Base-by-base conservation (phyloP, 768 basidiomycete genomes). In the Sarcodon sp. region DNA sequence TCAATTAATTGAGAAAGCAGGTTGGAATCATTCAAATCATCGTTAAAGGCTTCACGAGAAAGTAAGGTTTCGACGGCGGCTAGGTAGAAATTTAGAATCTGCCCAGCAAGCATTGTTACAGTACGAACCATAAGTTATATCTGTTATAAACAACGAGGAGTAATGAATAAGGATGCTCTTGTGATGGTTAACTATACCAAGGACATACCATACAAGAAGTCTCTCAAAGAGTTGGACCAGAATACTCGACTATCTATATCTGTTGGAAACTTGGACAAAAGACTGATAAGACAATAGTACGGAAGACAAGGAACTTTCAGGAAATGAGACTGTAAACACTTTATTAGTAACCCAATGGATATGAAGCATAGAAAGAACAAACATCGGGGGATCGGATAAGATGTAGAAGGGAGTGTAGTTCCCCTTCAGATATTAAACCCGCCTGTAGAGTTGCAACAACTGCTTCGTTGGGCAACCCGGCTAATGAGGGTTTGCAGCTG, bases 281-380 rank as follows among this genome's bases (percentile, higher is more conserved):
- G 71, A 51, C 82, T 83, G 51, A 80, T 71, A 41, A 91, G 70
- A n/a, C 74, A 77, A 59, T 88, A 77, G 68, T 85, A 89, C 0
- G 88, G 88, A 39, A 91, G 70, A 2, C 76, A 80, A 3, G 87
- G 81, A 27, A 84, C 84, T 66, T 91, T 91, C 55, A 91, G 68
- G 69, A 90, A 91, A 59, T 87, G 88, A 13, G 85, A 81, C 85
- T 89, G 54, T 1, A 46, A 50, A 43, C 44, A 12, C 34, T 21
- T 8, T 13, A 32, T 61, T n/a, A 67, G 27, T 7, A 33, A 5
- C 5, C 9, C 35, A 35, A 1, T 12, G 6, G 1, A 2, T 3
- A 27, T 4, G 27, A n/a, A 46, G 16, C 39, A 7, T 5, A 7
- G n/a, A 52, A 44, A 43, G 35, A 7, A 62, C 81, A 58, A 57